phyloP scores from a whole-genome alignment of 345 rosid species.

The Microthlaspi erraticum region DNA sequence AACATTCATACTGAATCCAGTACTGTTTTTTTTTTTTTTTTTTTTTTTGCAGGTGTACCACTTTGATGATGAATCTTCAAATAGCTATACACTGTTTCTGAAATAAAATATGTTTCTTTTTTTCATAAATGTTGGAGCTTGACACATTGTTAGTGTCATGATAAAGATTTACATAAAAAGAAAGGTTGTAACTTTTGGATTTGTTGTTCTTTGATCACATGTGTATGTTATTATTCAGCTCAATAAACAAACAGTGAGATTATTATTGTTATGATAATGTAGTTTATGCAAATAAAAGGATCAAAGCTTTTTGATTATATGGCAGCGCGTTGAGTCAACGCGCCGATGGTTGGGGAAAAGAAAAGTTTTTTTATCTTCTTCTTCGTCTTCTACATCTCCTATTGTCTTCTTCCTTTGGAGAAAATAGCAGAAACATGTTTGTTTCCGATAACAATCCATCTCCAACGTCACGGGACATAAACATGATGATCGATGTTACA shows the following conservation, averaged over 20 bases:
- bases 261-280: too few relatives aligned
- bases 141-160: too few relatives aligned
- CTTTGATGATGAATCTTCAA: too few relatives aligned
- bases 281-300: too few relatives aligned
- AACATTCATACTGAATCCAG: too few relatives aligned
- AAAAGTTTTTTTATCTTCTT: neutral
- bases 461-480: slow-evolving; percentile 47
- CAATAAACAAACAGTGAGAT: neutral
- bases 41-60: too few relatives aligned
- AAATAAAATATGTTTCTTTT: too few relatives aligned
- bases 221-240: neutral
- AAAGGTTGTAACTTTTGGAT: slow-evolving; percentile 10
- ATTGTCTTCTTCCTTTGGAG: neutral
- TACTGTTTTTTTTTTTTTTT: too few relatives aligned
- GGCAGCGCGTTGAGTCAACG: neutral
- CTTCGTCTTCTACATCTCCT: neutral
- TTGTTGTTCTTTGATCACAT: neutral
- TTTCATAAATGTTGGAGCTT: too few relatives aligned
- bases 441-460: slow-evolving; percentile 57
- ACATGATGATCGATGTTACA: slow-evolving; percentile 82
- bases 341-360: neutral
- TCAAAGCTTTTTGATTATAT: too few relatives aligned
- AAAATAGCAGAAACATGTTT: slow-evolving; percentile 54
- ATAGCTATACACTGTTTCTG: too few relatives aligned
- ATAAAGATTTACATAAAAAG: too few relatives aligned